Base-by-base conservation (phyloP, 345 rosid genomes). In the Heritiera littoralis region DNA sequence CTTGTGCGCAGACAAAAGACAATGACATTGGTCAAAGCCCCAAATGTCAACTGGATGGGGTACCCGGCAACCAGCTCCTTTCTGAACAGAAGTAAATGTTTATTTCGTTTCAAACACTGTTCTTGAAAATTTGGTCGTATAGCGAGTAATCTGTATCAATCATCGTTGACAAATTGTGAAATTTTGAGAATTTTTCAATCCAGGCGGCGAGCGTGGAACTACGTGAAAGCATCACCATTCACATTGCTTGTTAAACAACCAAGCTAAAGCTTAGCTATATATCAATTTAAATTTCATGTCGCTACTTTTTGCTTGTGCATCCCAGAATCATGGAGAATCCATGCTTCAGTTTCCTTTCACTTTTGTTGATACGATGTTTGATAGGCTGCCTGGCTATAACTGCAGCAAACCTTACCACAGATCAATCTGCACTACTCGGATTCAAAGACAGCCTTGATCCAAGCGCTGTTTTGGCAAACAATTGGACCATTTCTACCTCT, bases 401-500 rank as follows among this genome's bases (percentile, higher is more conserved):
- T 32, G 65, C 15, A 38, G 8, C 23, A 56, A 58, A 58, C 40
- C 40, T 74, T 9, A 58, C 18, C 52, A 74, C 66, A 38, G 66
- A 74, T 40, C 51, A 59, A 38, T 55, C 32, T 41, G 51, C 77
- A 11, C 66, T 74, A 15, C 77, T 58, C 17, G 52, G 43, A 45
- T 45, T 41, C 72, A 67, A 45, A 67, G 6, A 49, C 76, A 23
- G n/a, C 63, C 54, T 35, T 40, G 64, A 78, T 48, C 76, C 84
- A 41, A 18, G 23, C 32, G 12, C 51, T 14, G 4, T 60, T 17
- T 9, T 81, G n/a, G 20, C 52, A 6, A 32, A 14, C 28, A 78
- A 70, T 14, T 81, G 84, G 86, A 63, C 80, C 10, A 5, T 46
- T 1, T 2, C 81, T 32, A 69, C 73, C 43, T 12, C 86, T 32